These are phyloP conservation scores for Quercus ilex DNA, from an alignment of 306 rosid genomes.

Conservation along the genomic window DNA sequence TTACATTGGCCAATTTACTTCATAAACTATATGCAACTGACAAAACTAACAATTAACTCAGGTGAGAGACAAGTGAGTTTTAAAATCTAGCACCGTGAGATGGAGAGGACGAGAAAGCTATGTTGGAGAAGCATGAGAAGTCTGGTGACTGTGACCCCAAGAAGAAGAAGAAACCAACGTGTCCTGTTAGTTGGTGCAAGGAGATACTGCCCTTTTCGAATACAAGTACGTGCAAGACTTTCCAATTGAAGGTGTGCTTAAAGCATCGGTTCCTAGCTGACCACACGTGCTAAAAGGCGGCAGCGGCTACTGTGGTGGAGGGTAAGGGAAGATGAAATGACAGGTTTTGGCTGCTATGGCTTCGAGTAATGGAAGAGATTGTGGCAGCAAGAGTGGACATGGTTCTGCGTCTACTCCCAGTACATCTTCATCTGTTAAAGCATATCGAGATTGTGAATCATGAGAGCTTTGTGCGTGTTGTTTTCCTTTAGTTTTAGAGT, in stretches of 20 bases:
- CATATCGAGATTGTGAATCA: slow-evolving; percentile 22
- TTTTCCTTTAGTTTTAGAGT: too few species aligned
- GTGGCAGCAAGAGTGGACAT: slow-evolving; percentile 32
- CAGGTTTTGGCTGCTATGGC: slow-evolving; percentile 50
- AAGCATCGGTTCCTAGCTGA: slow-evolving; percentile 82
- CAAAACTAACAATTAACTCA: too few species aligned
- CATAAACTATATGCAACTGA: too few species aligned
- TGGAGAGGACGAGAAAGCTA: slow-evolving; percentile 36
- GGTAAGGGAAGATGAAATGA: slow-evolving; percentile 40
- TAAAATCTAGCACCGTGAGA: neutral
- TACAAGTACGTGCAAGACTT: slow-evolving; percentile 58
- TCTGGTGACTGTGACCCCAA: slow-evolving; percentile 71
- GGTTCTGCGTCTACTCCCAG: slow-evolving; percentile 41
- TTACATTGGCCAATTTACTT: too few species aligned
- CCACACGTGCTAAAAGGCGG: slow-evolving; percentile 44
- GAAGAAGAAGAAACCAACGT: slow-evolving; percentile 64
- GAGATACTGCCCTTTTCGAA: slow-evolving; percentile 62
- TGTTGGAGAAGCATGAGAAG: slow-evolving; percentile 47
- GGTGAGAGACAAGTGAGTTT: too few species aligned
- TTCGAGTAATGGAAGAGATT: slow-evolving; percentile 50
- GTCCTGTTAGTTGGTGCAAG: slow-evolving; percentile 71
- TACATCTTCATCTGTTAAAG: slow-evolving; percentile 43
- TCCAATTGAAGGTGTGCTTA: slow-evolving; percentile 70
- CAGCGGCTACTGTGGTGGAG: neutral
- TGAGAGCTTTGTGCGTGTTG: too few species aligned